Evolutionary conservation across 495 filamentous ascomycete species (phyloP).

Genomic region (Hypomontagnella submonticulosa): DNA sequence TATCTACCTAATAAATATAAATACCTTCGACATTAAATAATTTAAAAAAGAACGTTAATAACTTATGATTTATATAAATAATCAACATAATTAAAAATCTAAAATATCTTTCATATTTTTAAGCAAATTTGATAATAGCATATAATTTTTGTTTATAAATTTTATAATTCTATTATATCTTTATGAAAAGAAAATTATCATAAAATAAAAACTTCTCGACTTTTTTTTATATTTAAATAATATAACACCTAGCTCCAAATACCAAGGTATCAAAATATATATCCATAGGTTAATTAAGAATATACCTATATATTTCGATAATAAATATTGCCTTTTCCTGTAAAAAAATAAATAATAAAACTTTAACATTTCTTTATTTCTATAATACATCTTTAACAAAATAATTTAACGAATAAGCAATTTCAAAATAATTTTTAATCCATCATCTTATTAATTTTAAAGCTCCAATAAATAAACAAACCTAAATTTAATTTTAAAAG

Average conservation of each 20-base stretch:
- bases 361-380: background rate
- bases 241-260: background rate
- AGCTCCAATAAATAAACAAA: background rate
- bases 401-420: background rate
- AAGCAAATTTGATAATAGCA: background rate
- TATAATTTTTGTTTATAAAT: conserved; percentile 6
- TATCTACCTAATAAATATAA: background rate
- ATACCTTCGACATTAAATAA: background rate
- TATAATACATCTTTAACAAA: background rate
- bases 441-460: background rate
- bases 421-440: conserved; percentile 4
- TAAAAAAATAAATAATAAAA: background rate
- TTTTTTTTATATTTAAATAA: background rate
- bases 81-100: background rate
- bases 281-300: background rate
- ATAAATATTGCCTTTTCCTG: background rate
- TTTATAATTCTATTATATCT: background rate
- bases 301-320: background rate
- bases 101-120: background rate
- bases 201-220: background rate
- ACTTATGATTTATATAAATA: conserved; percentile 2
- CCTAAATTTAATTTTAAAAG: background rate
- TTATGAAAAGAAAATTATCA: background rate
- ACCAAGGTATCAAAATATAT: background rate
- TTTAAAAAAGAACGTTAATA: background rate